These are phyloP conservation scores for Boletales sp. DNA, from an alignment of 768 basidiomycete genomes.

Conservation along the genomic window DNA sequence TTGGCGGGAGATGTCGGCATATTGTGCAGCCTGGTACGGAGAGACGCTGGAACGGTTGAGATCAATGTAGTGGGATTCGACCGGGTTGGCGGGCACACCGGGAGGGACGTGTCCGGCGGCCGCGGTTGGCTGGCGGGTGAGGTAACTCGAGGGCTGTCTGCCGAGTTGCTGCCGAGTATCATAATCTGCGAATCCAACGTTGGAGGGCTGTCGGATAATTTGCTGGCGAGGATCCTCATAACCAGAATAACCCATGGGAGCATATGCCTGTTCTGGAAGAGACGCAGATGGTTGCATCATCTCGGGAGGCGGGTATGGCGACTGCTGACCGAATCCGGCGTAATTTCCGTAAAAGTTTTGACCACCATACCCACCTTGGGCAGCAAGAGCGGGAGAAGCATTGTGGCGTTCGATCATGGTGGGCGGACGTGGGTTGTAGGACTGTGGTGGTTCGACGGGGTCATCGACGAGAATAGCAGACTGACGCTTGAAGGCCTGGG, in stretches of 20 bases:
- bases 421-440: constrained; percentile 57
- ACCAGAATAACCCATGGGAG: constrained; percentile 15
- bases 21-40: constrained; percentile 73
- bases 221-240: constrained; percentile 28
- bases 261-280: constrained; percentile 22
- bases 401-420: constrained; percentile 57
- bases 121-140: constrained; percentile 18
- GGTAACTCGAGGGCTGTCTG: constrained; percentile 26
- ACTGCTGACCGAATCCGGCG: constrained; percentile 22
- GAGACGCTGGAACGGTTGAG: constrained; percentile 66
- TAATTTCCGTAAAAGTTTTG: constrained; percentile 27
- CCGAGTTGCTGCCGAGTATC: constrained; percentile 23
- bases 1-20: constrained; percentile 62
- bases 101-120: constrained; percentile 12
- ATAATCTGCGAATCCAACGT: constrained; percentile 21
- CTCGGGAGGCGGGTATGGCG: constrained; percentile 14
- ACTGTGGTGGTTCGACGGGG: constrained; percentile 36
- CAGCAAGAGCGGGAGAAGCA: constrained; percentile 24
- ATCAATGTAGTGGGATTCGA: constrained; percentile 54
- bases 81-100: constrained; percentile 1
- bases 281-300: constrained; percentile 8
- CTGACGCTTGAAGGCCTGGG: constrained; percentile 57
- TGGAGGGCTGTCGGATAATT: constrained; percentile 17
- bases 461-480: constrained; percentile 61
- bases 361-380: constrained; percentile 14